Conservation (phyloP, 768 basidiomycete genomes). For the Tylopilus plumbeoviolaceoides region DNA sequence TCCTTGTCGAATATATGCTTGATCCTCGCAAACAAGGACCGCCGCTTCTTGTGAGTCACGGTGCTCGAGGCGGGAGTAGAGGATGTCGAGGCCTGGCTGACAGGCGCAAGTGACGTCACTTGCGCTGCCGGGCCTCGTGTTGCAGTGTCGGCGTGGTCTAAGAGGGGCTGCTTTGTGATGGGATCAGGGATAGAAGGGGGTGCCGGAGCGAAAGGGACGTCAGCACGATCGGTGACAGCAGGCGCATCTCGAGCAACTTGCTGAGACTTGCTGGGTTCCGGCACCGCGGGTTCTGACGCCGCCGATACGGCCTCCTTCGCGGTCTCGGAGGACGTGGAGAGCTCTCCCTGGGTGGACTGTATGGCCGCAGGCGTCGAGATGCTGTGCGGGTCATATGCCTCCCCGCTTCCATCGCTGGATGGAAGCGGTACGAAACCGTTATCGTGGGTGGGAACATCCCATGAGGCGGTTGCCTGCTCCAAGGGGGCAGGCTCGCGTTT, state of each 20-base stretch:
- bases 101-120: conserved; percentile 1
- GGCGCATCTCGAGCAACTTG: neutral
- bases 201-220: neutral
- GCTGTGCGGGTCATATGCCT: conserved; percentile 3
- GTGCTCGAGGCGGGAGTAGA: conserved; percentile 35
- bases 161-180: neutral
- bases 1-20: conserved; percentile 53
- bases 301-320: neutral
- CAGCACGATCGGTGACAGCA: neutral
- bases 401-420: conserved; percentile 8
- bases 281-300: neutral
- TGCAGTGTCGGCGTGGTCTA: neutral
- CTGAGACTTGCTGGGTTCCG: neutral
- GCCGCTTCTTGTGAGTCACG: conserved; percentile 43
- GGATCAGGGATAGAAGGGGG: neutral
- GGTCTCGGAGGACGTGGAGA: neutral
- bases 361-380: conserved; percentile 23
- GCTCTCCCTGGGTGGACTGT: conserved; percentile 2
- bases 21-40: conserved; percentile 50
- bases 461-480: conserved; percentile 4
- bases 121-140: neutral
- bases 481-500: neutral
- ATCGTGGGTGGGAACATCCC: conserved; percentile 38
- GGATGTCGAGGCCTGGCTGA: conserved; percentile 3
- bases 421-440: conserved; percentile 12